Base-by-base conservation (phyloP, 345 rosid genomes). In the Murraya paniculata region DNA sequence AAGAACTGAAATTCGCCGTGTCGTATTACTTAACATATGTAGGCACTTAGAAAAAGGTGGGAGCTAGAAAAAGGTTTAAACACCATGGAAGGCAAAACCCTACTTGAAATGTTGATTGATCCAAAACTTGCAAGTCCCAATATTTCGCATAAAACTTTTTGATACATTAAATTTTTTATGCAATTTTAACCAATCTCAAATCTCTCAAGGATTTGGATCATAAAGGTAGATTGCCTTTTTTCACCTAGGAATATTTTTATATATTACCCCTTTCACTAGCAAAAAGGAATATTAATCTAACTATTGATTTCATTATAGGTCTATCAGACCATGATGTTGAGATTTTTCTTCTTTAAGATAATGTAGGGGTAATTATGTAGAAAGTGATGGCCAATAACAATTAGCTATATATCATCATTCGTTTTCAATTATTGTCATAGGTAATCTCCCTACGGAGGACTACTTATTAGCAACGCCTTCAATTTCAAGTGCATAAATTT, bases 181-280 rank as follows among this genome's bases (percentile, higher is more conserved):
- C 1, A 27, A 73, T 25, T 61, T 57, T 66, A 77, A 76, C 64
- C 77, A 65, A 67, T 72, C 70, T 68, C 80, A 77, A 77, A 77
- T 81, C 81, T 80, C 19, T 81, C 48, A 13, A 33, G 74, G 84
- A 81, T 77, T 73, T 81, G 84, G 78, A 53, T 77, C 13, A 18
- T 55, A 77, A 68, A 73, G 84, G 74, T 73, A 10, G 81, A 68
- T 77, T 22, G 53, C 71, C 70, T 60, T 77, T 67, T 77, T 14
- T 55, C 16, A 28, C 19, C 68, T 28, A 68, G 64, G n/a, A 76
- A 76, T 64, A 76, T 0, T 39, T 81, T 35, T 25, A 59, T 73
- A 73, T 72, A 57, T 58, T 67, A 59, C 53, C 27, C 66, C 67
- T 73, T 73, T 76, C 73, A 71, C 80, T 81, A 53, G 39, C 57